Base-by-base conservation (phyloP, 495 filamentous ascomycete species). In the Melanomma pulvis-pyrius region DNA sequence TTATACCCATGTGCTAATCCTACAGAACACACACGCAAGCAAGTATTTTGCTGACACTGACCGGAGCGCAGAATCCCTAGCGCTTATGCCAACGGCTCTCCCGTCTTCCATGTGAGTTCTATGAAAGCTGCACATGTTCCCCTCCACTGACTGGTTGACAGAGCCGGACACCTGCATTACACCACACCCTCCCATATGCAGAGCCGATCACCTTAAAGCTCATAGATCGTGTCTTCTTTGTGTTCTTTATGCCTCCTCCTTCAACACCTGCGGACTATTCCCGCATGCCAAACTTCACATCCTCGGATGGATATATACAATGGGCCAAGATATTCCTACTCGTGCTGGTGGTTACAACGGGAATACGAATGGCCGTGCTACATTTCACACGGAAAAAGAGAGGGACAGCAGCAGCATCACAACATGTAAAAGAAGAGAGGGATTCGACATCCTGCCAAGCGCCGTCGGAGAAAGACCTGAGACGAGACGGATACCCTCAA, bases 1-100 rank as follows among this genome's bases (percentile, higher is more conserved):
- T 70, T 70, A 66, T 60, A 70, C 49, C 68, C 68, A 59, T 65
- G 62, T 70, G 59, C 62, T 63, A 66, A 70, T 61, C 68, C 68
- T 55, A 58, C 62, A 56, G 52, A 21, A 41, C 49, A 13, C 9
- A 25, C 58, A 32, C 34, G 49, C 51, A 65, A 22, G 28, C 39
- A 44, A 44, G n/a, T 6, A 59, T 28, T 48, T 61, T 70, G 68
- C 68, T 70, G 68, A 70, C 68, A 47, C 25, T 61, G 34, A 59
- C 49, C 62, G 68, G 68, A 70, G 53, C 56, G 59, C 32, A 58
- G 24, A 50, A 15, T 19, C 59, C 68, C 68, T 70, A 70, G 68
- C 58, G 68, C 68, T 70, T 66, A 66, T 58, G 44, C 63, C 59
- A 70, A 66, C 68, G 62, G 68, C 53, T 66, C 62, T 70, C 68